Evolutionary conservation across 768 basidiomycete species (phyloP).

Genomic region (Crucibulum laeve): DNA sequence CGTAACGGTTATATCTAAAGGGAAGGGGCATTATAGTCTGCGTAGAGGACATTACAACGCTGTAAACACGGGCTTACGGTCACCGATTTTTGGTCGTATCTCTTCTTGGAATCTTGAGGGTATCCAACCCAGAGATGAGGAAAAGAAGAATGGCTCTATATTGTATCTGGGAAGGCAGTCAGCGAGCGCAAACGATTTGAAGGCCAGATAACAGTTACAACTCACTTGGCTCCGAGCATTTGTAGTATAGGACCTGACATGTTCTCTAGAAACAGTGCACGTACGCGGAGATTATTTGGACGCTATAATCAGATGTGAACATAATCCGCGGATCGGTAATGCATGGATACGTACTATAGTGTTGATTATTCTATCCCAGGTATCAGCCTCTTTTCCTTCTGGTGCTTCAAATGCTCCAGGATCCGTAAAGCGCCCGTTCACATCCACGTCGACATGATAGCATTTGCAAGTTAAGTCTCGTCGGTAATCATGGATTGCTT

Average conservation of each 20-base stretch:
- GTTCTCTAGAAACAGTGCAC: slow-evolving; percentile 44
- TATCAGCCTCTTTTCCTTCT: slow-evolving; percentile 12
- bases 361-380: slow-evolving; percentile 29
- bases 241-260: slow-evolving; percentile 43
- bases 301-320: slow-evolving; percentile 4
- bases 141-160: slow-evolving; percentile 52
- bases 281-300: slow-evolving; percentile 30
- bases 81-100: slow-evolving; percentile 24
- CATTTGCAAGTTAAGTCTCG: slow-evolving; percentile 20
- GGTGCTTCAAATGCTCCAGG: neutral
- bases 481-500: slow-evolving; percentile 28
- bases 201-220: neutral
- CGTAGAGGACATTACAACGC: neutral
- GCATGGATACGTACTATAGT: slow-evolving; percentile 19
- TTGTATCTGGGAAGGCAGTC: slow-evolving; percentile 22
- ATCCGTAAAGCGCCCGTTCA: slow-evolving; percentile 17
- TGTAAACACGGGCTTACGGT: slow-evolving; percentile 43
- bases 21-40: neutral
- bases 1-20: slow-evolving; percentile 45
- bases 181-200: neutral
- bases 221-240: slow-evolving; percentile 47
- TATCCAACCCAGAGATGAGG: slow-evolving; percentile 48
- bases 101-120: slow-evolving; percentile 50
- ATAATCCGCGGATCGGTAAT: neutral
- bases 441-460: slow-evolving; percentile 36